Conservation (phyloP, 2,329 filamentous ascomycete genomes). For the Fusarium cyanostomum region DNA sequence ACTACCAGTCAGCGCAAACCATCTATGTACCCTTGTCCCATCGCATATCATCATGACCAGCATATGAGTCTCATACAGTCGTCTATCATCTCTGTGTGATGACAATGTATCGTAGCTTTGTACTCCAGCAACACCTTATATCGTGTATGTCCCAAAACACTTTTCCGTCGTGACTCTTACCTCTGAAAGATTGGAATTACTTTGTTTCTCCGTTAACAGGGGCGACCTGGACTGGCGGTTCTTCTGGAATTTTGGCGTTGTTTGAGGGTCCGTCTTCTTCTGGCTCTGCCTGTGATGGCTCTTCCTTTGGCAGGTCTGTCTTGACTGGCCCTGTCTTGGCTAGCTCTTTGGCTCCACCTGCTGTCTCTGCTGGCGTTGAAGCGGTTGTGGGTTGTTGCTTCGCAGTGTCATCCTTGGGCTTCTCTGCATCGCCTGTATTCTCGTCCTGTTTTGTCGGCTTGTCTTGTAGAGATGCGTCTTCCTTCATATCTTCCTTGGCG, state of each 20-base stretch:
- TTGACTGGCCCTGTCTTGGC: constrained; percentile 1
- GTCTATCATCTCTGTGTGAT: constrained; percentile 12
- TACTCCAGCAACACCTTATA: not conserved
- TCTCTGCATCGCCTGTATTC: not conserved
- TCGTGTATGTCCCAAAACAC: not conserved
- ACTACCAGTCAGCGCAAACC: not conserved
- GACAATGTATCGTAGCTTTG: constrained; percentile 8
- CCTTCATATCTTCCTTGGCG: not conserved
- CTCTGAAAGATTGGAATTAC: not conserved
- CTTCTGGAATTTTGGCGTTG: not conserved
- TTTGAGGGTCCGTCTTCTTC: not conserved
- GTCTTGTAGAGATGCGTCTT: not conserved
- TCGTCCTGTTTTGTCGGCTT: not conserved
- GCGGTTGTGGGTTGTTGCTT: not conserved
- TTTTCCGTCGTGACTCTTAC: not conserved
- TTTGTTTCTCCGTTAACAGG: constrained; percentile 11
- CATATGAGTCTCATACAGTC: constrained; percentile 34
- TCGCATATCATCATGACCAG: constrained; percentile 23
- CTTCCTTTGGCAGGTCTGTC: not conserved
- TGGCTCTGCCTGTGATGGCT: not conserved
- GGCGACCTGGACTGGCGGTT: not conserved
- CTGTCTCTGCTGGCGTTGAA: not conserved
- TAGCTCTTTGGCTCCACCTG: not conserved
- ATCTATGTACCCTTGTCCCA: constrained; percentile 15
- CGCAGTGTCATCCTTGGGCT: not conserved